Base-by-base conservation (phyloP, 768 basidiomycete genomes). In the Lepiota brunneoincarnata region DNA sequence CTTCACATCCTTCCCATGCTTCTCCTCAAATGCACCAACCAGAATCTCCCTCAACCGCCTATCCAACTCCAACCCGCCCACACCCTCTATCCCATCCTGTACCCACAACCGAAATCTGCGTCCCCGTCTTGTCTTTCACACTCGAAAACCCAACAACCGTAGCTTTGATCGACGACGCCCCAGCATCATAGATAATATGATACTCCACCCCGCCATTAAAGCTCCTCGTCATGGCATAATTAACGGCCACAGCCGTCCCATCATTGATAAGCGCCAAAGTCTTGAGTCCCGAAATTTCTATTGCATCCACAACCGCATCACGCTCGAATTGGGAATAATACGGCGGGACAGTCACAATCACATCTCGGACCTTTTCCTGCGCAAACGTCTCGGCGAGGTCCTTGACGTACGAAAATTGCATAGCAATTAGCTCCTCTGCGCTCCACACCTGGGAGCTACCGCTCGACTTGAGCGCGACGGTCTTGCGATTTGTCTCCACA, bases 161-260 rank as follows among this genome's bases (percentile, higher is more conserved):
- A 1, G 92, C 91, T 24, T 83, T 78, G 38, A 87, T 86, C 3
- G 88, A 79, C 1, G 86, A 87, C 4, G 96, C 91, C 39, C 97
- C 97, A 0, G 93, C 91, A 62, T 98, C 97, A 70, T 90, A 99
- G 55, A 99, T 86, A 60, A 99, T 70, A 66, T 98, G 95, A 67
- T 87, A 82, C 64, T 95, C 89, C 0, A 85, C 83, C 2, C 72
- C 73, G 11, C 38, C 38, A 0, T 87, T 73, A 75, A 98, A 98
- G 1, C 84, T 78, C 44, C 96, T 83, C 1, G 94, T 93, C 93
- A 98, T 97, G 39, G 97, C 97, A 64, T 91, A 99, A 74, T 99
- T 99, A 61, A 98, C 80, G 12, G 93, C 97, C n/a, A 95, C 88
- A 2, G 94, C 92, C 0, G 91, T 84, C 23, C 96, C 96, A 61